These are phyloP conservation scores for Erucastrum elatum DNA, from an alignment of 345 rosid species.

Conservation along the genomic window DNA sequence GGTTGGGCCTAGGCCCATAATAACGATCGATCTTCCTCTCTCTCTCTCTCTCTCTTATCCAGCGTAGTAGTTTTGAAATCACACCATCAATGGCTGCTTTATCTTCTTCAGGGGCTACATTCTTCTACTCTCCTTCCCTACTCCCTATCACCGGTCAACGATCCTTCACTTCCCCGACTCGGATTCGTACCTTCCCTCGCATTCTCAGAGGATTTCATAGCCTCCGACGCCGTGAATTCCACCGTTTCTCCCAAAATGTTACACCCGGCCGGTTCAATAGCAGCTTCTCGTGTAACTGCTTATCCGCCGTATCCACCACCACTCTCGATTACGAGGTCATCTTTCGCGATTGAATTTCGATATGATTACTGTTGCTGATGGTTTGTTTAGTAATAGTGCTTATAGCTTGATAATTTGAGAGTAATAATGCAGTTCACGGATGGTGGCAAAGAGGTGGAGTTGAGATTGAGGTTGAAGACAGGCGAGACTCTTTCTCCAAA, in stretches of 20 bases:
- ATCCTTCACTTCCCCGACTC: neutral
- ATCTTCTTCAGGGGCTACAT: constrained; percentile 24
- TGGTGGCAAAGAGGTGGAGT: constrained; percentile 74
- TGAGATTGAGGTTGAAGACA: constrained; percentile 55
- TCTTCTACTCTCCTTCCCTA: constrained; percentile 37
- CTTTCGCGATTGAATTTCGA: neutral
- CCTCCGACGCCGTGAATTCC: constrained; percentile 24
- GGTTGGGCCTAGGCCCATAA: neutral
- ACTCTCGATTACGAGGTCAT: constrained; percentile 58
- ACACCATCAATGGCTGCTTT: constrained; percentile 34
- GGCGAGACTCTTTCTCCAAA: constrained; percentile 48
- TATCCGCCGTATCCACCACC: constrained; percentile 48
- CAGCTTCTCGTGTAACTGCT: constrained; percentile 48
- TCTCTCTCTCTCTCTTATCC: constrained; percentile 25
- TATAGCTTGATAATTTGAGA: neutral
- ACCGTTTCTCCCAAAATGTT: constrained; percentile 21
- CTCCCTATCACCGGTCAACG: constrained; percentile 23
- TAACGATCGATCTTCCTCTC: constrained; percentile 2
- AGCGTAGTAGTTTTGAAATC: constrained; percentile 14
- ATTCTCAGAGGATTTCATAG: constrained; percentile 25
- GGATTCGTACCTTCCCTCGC: constrained; percentile 19
- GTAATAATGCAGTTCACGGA: constrained; percentile 65
- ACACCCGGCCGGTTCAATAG: constrained; percentile 28
- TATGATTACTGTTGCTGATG: neutral
- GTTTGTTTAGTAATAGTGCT: neutral